Conservation (phyloP, 441 rosid genomes). For the Brassica balearica region DNA sequence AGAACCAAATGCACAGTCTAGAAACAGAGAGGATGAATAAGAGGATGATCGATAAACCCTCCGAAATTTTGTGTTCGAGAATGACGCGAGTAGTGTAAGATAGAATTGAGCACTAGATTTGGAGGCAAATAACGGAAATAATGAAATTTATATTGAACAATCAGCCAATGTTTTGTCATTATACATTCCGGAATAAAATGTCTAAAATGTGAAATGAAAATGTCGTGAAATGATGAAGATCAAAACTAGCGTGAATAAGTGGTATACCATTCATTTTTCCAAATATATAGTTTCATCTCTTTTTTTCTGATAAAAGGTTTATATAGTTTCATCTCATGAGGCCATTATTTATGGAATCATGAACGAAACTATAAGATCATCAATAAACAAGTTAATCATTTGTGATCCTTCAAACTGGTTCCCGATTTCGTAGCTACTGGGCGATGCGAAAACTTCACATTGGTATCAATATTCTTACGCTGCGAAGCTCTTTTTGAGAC, state of each 20-base stretch:
- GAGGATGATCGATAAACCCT: not conserved
- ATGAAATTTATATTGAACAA: not conserved
- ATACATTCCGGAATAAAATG: not conserved
- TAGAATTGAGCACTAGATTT: not conserved
- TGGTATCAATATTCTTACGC: slow-evolving; percentile 25
- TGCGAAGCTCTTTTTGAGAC: slow-evolving; percentile 22
- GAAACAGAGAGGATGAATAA: not conserved
- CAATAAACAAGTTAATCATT: slow-evolving; percentile 17
- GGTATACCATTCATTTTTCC: not conserved
- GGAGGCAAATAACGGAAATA: not conserved
- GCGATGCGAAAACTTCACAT: slow-evolving; percentile 15
- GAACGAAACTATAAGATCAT: not conserved
- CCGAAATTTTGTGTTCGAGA: not conserved
- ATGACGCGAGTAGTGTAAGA: not conserved
- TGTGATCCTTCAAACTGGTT: slow-evolving; percentile 3
- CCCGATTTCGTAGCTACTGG: slow-evolving; percentile 3
- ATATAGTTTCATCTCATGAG: not conserved
- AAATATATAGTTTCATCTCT: not conserved
- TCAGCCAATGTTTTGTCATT: not conserved
- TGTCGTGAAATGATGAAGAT: not conserved
- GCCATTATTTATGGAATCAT: not conserved
- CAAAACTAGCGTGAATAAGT: not conserved
- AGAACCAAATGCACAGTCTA: not conserved
- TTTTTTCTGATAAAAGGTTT: too few species aligned
- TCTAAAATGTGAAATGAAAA: slow-evolving; percentile 10